Conservation (phyloP, 345 rosid species). For the Rubroshorea leprosula region DNA sequence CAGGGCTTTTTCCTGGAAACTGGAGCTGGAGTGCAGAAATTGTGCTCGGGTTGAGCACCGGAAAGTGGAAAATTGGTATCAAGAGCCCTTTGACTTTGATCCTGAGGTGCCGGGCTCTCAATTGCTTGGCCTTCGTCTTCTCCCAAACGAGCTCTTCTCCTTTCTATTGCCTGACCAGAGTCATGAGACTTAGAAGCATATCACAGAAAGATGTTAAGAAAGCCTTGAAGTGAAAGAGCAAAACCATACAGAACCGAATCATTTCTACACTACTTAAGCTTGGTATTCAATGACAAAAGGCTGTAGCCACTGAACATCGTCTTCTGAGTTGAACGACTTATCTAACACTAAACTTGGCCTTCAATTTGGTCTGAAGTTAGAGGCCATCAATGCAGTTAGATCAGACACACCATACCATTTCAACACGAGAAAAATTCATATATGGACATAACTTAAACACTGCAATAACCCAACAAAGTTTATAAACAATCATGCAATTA, state of each 20-base stretch:
- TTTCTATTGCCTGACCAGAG: slow-evolving; percentile 60
- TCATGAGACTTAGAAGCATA: neutral
- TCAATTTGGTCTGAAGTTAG: too few species aligned
- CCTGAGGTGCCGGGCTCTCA: slow-evolving; percentile 34
- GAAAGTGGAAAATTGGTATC: slow-evolving; percentile 29
- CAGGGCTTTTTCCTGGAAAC: slow-evolving; percentile 29
- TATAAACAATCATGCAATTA: neutral
- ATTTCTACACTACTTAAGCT: too few species aligned
- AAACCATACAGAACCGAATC: neutral
- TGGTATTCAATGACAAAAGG: neutral
- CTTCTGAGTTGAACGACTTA: neutral
- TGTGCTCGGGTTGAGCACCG: slow-evolving; percentile 36
- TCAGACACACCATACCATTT: neutral
- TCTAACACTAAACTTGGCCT: neutral
- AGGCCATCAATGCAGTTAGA: neutral
- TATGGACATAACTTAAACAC: too few species aligned
- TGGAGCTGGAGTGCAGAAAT: slow-evolving; percentile 41
- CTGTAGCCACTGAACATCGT: neutral
- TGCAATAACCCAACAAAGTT: neutral
- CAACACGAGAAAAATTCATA: too few species aligned
- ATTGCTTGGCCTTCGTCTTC: slow-evolving; percentile 37
- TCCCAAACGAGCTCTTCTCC: slow-evolving; percentile 57
- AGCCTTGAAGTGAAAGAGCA: neutral
- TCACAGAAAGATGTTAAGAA: slow-evolving; percentile 8
- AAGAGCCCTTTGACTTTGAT: slow-evolving; percentile 24